Conservation (phyloP, 2,329 filamentous ascomycete genomes). For the Tympanopsis confertula region DNA sequence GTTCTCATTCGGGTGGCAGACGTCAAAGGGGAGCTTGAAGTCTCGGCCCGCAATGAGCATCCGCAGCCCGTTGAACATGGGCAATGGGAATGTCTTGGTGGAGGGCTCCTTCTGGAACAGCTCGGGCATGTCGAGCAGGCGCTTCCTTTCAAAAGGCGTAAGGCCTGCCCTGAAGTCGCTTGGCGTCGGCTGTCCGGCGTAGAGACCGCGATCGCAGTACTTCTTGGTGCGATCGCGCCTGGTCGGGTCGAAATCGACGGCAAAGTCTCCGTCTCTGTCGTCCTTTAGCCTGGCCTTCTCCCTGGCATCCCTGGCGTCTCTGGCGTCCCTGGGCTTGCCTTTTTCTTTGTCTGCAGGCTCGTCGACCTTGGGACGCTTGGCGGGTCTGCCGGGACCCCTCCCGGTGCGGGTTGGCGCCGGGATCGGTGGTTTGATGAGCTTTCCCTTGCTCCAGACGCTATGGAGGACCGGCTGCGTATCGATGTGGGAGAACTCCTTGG, state of each 20-base stretch:
- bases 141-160: conserved; percentile 37
- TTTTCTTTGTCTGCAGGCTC: too few relatives aligned
- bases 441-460: conserved; percentile 55
- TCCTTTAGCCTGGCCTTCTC: conserved; percentile 18
- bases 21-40: conserved; percentile 80
- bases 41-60: conserved; percentile 62
- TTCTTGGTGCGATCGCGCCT: conserved; percentile 50
- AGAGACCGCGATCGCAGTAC: conserved; percentile 74
- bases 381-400: too few relatives aligned
- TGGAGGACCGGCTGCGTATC: conserved; percentile 44
- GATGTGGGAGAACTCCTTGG: conserved; percentile 48
- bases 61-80: conserved; percentile 67
- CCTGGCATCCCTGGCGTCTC: too few relatives aligned
- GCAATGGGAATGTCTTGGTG: conserved; percentile 56
- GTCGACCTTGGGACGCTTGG: too few relatives aligned
- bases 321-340: too few relatives aligned
- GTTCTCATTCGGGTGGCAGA: conserved; percentile 76
- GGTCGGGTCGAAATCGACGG: conserved; percentile 14
- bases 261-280: conserved; percentile 18
- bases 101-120: conserved; percentile 31
- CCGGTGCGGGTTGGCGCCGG: background rate
- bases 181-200: conserved; percentile 64
- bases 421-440: conserved; percentile 36
- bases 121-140: conserved; percentile 32
- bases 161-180: conserved; percentile 33